These are phyloP conservation scores for Aspergillus funiculosus DNA, from an alignment of 495 filamentous ascomycete genomes.

Conservation along the genomic window DNA sequence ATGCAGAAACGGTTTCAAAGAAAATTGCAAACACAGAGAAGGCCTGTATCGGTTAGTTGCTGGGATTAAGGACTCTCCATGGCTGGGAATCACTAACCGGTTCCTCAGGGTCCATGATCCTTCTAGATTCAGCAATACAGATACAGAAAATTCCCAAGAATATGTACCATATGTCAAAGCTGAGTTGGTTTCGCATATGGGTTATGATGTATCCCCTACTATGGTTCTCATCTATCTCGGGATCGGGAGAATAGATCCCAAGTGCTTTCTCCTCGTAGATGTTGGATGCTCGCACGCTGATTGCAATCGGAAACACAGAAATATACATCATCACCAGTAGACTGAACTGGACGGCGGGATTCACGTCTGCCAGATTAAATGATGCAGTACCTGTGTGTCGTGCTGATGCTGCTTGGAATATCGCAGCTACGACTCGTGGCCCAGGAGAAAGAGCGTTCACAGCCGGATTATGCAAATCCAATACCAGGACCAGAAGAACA, in stretches of 20 bases:
- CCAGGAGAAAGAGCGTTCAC: slow-evolving; percentile 25
- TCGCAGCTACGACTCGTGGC: slow-evolving; percentile 47
- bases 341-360: slow-evolving; percentile 56
- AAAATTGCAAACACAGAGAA: slow-evolving; percentile 62
- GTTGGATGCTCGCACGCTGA: slow-evolving; percentile 62
- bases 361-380: slow-evolving; percentile 51
- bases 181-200: slow-evolving; percentile 56
- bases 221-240: slow-evolving; percentile 31
- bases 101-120: slow-evolving; percentile 43
- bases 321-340: slow-evolving; percentile 69
- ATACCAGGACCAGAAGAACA: slow-evolving; percentile 53
- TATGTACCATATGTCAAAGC: slow-evolving; percentile 61
- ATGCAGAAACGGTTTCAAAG: slow-evolving; percentile 83
- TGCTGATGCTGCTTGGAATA: slow-evolving; percentile 56
- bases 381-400: slow-evolving; percentile 55
- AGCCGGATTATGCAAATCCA: slow-evolving; percentile 43
- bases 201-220: slow-evolving; percentile 43
- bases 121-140: slow-evolving; percentile 46
- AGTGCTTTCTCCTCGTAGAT: slow-evolving; percentile 63
- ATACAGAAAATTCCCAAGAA: slow-evolving; percentile 59
- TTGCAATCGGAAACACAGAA: slow-evolving; percentile 69
- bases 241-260: slow-evolving; percentile 58
- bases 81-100: slow-evolving; percentile 25
- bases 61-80: neutral
- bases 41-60: slow-evolving; percentile 10